Percentiles rank a stretch among this genome's conserved stretches.
These are phyloP conservation scores for Solanum hybrid DNA, from an alignment of 305 asterid species.

Conservation along the genomic window DNA sequence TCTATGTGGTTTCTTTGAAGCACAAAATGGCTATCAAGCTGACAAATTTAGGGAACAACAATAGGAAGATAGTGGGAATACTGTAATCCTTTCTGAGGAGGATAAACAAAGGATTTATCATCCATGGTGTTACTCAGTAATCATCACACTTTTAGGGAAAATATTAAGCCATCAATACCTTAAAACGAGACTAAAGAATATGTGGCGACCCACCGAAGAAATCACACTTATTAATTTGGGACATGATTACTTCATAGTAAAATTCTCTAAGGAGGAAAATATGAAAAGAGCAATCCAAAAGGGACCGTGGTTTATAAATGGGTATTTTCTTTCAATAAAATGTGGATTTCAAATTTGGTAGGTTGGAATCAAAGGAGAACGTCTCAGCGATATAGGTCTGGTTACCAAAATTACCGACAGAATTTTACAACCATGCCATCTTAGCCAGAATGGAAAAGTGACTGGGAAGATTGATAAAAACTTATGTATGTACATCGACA, in stretches of 20 bases:
- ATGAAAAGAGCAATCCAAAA: neutral
- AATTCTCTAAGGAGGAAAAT: neutral
- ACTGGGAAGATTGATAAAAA: neutral
- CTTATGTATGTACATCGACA: neutral
- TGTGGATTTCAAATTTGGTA: neutral
- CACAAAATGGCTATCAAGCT: neutral
- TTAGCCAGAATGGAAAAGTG: neutral
- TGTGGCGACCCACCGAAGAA: neutral
- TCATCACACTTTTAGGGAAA: neutral
- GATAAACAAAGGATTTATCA: neutral
- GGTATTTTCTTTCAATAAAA: neutral
- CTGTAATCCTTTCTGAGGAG: neutral
- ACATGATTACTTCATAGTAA: neutral
- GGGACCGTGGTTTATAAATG: neutral
- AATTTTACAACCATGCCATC: neutral
- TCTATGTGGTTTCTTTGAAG: neutral
- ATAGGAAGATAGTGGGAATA: neutral
- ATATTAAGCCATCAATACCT: neutral
- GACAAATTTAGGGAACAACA: neutral
- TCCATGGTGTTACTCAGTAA: neutral
- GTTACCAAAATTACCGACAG: neutral
- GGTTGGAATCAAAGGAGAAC: neutral
- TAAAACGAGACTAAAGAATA: neutral
- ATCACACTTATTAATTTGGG: neutral
- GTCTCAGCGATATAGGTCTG: neutral